Percentiles rank a stretch among this genome's conserved stretches.
These are phyloP conservation scores for Penicillium sp. DNA, from an alignment of 2,329 filamentous ascomycete species.

Conservation along the genomic window DNA sequence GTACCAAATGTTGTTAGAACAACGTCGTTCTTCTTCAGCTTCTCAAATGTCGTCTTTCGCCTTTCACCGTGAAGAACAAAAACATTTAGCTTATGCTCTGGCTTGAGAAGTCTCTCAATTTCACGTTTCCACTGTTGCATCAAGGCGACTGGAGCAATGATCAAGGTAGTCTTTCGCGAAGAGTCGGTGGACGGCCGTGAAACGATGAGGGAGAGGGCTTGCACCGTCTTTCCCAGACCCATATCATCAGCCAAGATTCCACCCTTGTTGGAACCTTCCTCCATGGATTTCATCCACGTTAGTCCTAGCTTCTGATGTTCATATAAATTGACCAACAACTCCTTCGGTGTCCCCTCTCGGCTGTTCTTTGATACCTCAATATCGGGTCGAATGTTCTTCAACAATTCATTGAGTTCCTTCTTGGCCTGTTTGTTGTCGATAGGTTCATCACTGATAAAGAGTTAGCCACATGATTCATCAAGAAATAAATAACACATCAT, in stretches of 20 bases:
- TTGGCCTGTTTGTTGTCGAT: conserved; percentile 50
- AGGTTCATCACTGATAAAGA: conserved; percentile 19
- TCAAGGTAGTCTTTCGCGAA: conserved; percentile 69
- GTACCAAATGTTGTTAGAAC: conserved; percentile 78
- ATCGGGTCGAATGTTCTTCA: conserved; percentile 71
- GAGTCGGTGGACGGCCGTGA: conserved; percentile 58
- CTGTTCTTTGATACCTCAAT: conserved; percentile 59
- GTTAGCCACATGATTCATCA: conserved; percentile 15
- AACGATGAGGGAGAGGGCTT: conserved; percentile 73
- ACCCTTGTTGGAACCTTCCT: conserved; percentile 66
- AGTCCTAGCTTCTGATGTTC: conserved; percentile 77
- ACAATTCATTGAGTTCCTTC: conserved; percentile 66
- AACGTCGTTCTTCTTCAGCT: conserved; percentile 65
- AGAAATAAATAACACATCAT: neutral
- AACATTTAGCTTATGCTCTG: conserved; percentile 57
- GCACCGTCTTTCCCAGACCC: conserved; percentile 81
- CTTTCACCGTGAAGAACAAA: conserved; percentile 66
- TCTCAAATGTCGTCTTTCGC: conserved; percentile 53
- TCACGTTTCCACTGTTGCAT: conserved; percentile 83
- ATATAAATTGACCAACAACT: conserved; percentile 66
- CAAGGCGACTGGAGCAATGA: conserved; percentile 74
- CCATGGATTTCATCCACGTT: conserved; percentile 71
- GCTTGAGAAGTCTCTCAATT: conserved; percentile 65
- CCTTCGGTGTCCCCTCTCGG: conserved; percentile 65
- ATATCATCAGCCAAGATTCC: conserved; percentile 78